Evolutionary conservation across 1,284 basidiomycete genomes (phyloP).

Genomic region (Heterobasidion annosum): DNA sequence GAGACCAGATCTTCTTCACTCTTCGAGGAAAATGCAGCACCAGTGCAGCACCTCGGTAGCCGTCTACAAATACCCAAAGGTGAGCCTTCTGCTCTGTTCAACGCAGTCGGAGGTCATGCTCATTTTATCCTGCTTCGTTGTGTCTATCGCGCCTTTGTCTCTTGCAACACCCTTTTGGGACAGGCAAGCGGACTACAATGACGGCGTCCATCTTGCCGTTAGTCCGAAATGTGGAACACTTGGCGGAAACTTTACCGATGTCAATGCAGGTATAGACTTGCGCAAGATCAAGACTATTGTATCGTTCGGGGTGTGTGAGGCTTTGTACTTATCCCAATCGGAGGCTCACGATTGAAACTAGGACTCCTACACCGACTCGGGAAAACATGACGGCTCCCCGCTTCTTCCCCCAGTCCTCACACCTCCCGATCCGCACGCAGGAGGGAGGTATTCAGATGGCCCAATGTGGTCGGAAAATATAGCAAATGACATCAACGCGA

Average conservation of each 20-base stretch:
- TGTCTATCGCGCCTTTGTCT: background rate
- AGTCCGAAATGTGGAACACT: slow-evolving; percentile 24
- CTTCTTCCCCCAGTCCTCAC: slow-evolving; percentile 22
- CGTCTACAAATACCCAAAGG: background rate
- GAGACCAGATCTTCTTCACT: no score
- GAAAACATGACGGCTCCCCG: slow-evolving; percentile 21
- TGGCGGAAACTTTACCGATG: slow-evolving; percentile 22
- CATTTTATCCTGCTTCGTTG: background rate
- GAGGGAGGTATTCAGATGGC: slow-evolving; percentile 25
- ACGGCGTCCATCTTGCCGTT: slow-evolving; percentile 26
- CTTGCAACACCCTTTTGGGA: background rate
- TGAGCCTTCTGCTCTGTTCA: background rate
- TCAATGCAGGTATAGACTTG: slow-evolving; percentile 26
- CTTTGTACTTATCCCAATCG: background rate
- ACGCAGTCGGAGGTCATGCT: background rate
- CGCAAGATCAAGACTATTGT: slow-evolving; percentile 26
- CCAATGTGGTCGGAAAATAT: slow-evolving; percentile 26
- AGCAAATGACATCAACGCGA: slow-evolving; percentile 21
- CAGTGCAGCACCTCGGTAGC: no score
- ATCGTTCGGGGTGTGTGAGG: slow-evolving; percentile 27
- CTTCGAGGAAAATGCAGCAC: no score
- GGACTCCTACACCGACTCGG: slow-evolving; percentile 26
- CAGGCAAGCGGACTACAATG: slow-evolving; percentile 8
- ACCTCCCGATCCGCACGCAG: slow-evolving; percentile 18
- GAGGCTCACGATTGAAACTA: slow-evolving; percentile 1